phyloP scores from a whole-genome alignment of 345 rosid species.

The Eucalyptus decipiens region DNA sequence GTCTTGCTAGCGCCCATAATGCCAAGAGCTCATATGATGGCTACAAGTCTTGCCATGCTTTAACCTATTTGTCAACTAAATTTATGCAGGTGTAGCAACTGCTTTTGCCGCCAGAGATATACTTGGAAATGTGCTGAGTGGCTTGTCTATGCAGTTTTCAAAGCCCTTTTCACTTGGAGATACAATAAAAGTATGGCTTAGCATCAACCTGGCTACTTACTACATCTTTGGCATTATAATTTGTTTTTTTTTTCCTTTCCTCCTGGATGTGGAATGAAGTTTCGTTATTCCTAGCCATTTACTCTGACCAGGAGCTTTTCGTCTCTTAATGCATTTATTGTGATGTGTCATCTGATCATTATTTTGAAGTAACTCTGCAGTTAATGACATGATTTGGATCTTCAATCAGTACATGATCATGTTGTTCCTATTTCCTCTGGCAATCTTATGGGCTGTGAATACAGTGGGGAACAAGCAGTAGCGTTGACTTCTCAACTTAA shows the following conservation, averaged over 20 bases:
- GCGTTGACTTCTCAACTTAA: neutral
- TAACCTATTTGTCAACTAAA: neutral
- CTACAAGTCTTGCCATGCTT: neutral
- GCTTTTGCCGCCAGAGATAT: constrained; percentile 91
- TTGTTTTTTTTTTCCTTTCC: neutral
- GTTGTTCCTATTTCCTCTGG: neutral
- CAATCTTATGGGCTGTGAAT: neutral
- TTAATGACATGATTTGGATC: neutral
- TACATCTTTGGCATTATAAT: neutral
- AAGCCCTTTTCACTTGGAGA: constrained; percentile 92
- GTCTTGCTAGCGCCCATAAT: neutral
- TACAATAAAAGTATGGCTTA: constrained; percentile 67
- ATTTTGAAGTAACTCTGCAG: neutral
- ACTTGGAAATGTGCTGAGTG: constrained; percentile 92
- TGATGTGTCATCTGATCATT: neutral
- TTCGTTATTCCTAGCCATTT: neutral
- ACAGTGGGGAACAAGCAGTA: neutral
- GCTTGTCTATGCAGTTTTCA: constrained; percentile 78
- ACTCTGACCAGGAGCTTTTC: neutral
- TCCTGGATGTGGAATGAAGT: neutral
- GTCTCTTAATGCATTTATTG: neutral
- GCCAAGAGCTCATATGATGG: neutral
- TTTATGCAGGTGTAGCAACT: constrained; percentile 82
- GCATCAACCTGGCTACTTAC: neutral
- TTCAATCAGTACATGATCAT: neutral